Evolutionary conservation across 1,139 yeast species (phyloP).

Genomic region (Hansenula lynferdii): DNA sequence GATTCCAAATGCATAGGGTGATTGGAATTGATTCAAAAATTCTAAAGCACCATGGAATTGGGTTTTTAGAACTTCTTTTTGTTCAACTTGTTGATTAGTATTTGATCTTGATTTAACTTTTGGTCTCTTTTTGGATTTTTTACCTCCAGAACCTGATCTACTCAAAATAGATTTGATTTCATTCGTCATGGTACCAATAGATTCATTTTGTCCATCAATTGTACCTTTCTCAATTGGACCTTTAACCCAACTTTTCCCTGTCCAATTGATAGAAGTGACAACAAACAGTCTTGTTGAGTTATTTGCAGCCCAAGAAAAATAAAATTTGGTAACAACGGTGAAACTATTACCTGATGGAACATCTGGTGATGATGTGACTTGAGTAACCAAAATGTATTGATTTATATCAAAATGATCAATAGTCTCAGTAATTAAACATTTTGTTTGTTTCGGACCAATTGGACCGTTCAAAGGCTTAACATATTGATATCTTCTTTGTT

Average conservation of each 20-base stretch:
- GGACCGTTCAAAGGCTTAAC: conserved; percentile 77
- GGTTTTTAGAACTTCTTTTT: conserved; percentile 17
- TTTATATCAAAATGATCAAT: conserved; percentile 61
- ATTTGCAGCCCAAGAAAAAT: conserved; percentile 71
- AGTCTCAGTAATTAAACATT: conserved; percentile 71
- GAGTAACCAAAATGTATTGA: conserved; percentile 52
- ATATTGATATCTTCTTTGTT: conserved; percentile 62
- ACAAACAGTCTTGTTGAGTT: conserved; percentile 62
- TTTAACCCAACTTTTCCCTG: conserved; percentile 90
- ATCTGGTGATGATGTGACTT: conserved; percentile 79
- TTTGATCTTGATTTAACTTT: conserved; percentile 17
- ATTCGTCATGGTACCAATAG: conserved; percentile 54
- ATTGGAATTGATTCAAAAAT: conserved; percentile 9
- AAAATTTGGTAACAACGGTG: conserved; percentile 62
- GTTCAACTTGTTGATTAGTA: conserved; percentile 14
- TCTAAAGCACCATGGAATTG: conserved; percentile 8
- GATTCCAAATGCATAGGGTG: conserved; percentile 20
- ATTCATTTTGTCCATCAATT: conserved; percentile 81
- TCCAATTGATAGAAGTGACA: conserved; percentile 77
- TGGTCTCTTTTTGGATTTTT: conserved; percentile 25
- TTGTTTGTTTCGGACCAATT: conserved; percentile 93
- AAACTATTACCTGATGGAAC: conserved; percentile 92
- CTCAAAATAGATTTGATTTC: conserved; percentile 48
- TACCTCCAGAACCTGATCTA: conserved; percentile 22
- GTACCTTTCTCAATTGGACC: conserved; percentile 91